Base-by-base conservation (phyloP, 805 yeast species). In the Henningerozyma blattae region DNA sequence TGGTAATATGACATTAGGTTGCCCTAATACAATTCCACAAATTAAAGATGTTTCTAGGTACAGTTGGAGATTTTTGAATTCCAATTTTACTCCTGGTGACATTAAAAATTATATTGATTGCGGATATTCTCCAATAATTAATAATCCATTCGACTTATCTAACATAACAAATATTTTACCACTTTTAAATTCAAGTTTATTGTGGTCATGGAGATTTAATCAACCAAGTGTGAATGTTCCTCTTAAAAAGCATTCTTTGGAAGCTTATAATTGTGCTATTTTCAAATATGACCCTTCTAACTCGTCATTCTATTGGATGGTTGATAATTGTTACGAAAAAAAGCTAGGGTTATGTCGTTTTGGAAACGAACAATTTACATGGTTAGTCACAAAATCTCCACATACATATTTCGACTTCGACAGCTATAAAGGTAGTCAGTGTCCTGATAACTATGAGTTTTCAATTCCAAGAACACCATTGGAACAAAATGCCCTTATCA, bases 121-220 rank as follows among this genome's bases (percentile, higher is more conserved):
- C 44, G 96, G 95, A 0, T 68, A 61, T 34, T 66, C 82, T 0
- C 85, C 94, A 0, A 65, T 84, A 1, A 50, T 85, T 56, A 68
- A 56, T 32, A 71, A 42, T 41, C 64, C 10, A 22, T 48, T 42
- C 28, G 31, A 30, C 28, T 30, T 20, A 3, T 29, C 27, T 15
- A 35, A 41, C 47, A 31, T 59, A 9, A 24, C 54, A 12, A 44
- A 50, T 13, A 50, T 67, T 7, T 48, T 60, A 0, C 33, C 44
- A 0, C 45, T 66, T 18, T 36, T 68, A 10, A 49, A 60, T 13
- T 30, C 47, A 13, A 55, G 68, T 0, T 37, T 50, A 12, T 36
- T 69, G 25, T 86, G 95, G 95, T 69, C 89, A 2, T 86, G 95
- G 95, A 69, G 65, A 0, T 48, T 64, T 0, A 52, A 57, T 8